Percentiles rank a stretch among this genome's conserved stretches.
phyloP scores from a whole-genome alignment of 371 early-diverging fungal genomes.

The Syncephalis fuscata region DNA sequence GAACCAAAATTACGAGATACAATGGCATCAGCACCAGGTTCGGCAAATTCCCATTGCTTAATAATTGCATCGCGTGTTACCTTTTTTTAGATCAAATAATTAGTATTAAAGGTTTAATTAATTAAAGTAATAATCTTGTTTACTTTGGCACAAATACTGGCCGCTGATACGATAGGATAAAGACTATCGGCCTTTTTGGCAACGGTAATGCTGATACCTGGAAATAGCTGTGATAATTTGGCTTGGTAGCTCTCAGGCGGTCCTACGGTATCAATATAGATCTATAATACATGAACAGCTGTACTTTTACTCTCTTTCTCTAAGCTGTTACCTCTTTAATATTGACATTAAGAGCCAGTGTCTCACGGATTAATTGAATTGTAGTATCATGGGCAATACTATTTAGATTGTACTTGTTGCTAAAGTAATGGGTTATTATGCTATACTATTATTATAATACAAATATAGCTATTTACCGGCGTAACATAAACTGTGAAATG shows the following conservation, averaged over 20 bases:
- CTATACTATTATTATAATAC: neutral
- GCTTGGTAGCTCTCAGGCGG: slow-evolving; percentile 67
- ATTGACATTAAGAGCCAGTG: slow-evolving; percentile 43
- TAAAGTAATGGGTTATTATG: slow-evolving; percentile 10
- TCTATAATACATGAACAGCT: too few relatives aligned
- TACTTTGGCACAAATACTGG: slow-evolving; percentile 97
- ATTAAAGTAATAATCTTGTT: neutral
- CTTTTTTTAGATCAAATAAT: slow-evolving; percentile 5
- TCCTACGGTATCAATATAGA: slow-evolving; percentile 98
- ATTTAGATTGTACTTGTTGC: slow-evolving; percentile 87
- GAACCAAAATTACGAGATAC: slow-evolving; percentile 66
- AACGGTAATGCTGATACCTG: slow-evolving; percentile 61
- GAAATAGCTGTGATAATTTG: slow-evolving; percentile 58
- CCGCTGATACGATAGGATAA: slow-evolving; percentile 96
- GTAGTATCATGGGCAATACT: slow-evolving; percentile 89
- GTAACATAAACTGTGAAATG: slow-evolving; percentile 77
- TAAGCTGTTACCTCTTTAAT: slow-evolving; percentile 44
- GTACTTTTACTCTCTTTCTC: too few relatives aligned
- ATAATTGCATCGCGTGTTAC: slow-evolving; percentile 84
- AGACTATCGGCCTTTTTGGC: slow-evolving; percentile 93
- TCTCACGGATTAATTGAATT: slow-evolving; percentile 54
- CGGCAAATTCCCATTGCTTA: slow-evolving; percentile 67
- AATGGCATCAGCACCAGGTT: slow-evolving; percentile 18
- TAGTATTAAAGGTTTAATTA: neutral
- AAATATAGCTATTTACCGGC: slow-evolving; percentile 20